phyloP scores from a whole-genome alignment of 73 alveolate species.

The Effrenium voratum region DNA sequence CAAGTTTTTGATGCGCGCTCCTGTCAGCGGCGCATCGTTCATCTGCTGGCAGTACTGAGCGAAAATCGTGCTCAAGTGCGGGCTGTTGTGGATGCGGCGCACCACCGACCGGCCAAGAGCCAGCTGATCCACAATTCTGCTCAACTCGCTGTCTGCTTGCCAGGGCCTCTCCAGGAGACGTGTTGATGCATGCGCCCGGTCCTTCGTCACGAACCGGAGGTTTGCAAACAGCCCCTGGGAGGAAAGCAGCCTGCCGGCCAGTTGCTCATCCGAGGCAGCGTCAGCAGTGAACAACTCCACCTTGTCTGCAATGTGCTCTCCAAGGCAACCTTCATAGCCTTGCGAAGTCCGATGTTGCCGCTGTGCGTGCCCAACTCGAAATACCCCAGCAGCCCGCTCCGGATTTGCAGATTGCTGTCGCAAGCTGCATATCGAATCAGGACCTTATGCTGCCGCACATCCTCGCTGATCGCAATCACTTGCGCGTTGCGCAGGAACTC shows the following conservation, averaged over 20 bases:
- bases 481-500: not conserved
- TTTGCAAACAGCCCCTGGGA: not conserved
- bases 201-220: not conserved
- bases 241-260: not conserved
- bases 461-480: not conserved
- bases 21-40: not conserved
- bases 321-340: not conserved
- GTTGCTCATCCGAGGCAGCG: not conserved
- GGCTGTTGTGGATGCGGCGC: not conserved
- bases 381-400: not conserved
- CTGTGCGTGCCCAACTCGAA: not conserved
- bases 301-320: not conserved
- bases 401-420: not conserved
- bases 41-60: not conserved
- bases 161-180: not conserved
- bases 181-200: not conserved
- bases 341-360: not conserved
- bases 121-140: not conserved
- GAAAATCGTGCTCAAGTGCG: not conserved
- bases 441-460: slow-evolving; percentile 5
- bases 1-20: not conserved
- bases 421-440: not conserved
- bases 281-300: not conserved
- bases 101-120: not conserved
- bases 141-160: not conserved